Evolutionary conservation across 108 stramenopile genomes (phyloP).

Genomic region (Chaetoceros muelleri): DNA sequence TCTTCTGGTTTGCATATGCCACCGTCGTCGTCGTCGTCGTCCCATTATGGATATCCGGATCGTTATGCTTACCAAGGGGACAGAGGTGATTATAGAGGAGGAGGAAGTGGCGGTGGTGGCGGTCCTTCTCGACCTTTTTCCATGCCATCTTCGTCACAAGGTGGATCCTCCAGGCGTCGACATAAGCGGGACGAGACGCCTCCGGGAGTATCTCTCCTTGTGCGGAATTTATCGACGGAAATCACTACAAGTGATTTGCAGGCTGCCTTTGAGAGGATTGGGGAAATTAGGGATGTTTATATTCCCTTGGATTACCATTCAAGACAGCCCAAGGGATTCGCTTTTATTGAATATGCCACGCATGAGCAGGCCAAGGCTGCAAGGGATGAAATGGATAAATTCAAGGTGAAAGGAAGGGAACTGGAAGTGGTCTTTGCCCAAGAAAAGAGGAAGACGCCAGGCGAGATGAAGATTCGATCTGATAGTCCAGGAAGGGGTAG

Average conservation of each 20-base stretch:
- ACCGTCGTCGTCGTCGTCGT: too few species aligned
- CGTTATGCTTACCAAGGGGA: too few species aligned
- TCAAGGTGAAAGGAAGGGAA: slow-evolving; percentile 71
- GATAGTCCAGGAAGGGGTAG: slow-evolving; percentile 30
- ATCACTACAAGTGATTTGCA: slow-evolving; percentile 61
- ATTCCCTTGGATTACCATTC: slow-evolving; percentile 81
- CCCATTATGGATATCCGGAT: too few species aligned
- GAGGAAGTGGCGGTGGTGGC: too few species aligned
- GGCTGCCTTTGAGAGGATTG: slow-evolving; percentile 72
- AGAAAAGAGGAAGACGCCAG: slow-evolving; percentile 80
- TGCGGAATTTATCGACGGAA: slow-evolving; percentile 66
- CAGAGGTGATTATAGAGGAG: too few species aligned
- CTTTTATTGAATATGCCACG: slow-evolving; percentile 80
- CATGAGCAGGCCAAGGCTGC: slow-evolving; percentile 74
- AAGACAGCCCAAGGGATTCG: slow-evolving; percentile 81
- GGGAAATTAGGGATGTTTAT: slow-evolving; percentile 81
- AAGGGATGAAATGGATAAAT: slow-evolving; percentile 81
- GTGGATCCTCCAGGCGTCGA: slow-evolving; percentile 16
- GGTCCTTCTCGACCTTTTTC: too few species aligned
- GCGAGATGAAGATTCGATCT: slow-evolving; percentile 49
- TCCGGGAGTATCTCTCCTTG: slow-evolving; percentile 74
- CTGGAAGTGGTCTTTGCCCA: slow-evolving; percentile 86
- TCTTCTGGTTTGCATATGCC: too few species aligned
- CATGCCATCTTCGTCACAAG: too few species aligned
- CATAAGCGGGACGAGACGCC: slow-evolving; percentile 60